Evolutionary conservation across 2,329 filamentous ascomycete genomes (phyloP).

Genomic region (Phyllosticta citriasiana): DNA sequence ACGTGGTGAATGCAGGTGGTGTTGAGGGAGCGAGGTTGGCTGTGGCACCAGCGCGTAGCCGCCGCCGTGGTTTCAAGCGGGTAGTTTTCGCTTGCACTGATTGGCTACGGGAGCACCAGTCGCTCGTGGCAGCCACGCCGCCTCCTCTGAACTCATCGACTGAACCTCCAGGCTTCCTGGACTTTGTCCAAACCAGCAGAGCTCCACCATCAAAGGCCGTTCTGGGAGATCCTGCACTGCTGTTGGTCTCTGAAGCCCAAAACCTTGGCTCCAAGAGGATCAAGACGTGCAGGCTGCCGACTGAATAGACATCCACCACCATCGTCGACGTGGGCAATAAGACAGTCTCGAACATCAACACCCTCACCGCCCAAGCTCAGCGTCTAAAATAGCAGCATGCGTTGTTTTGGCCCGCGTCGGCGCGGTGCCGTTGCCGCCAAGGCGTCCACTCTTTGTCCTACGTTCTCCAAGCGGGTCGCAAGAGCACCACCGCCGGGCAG

Average conservation of each 20-base stretch:
- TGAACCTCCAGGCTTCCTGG: background rate
- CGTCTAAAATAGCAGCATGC: background rate
- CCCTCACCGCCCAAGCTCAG: background rate
- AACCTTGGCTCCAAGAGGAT: background rate
- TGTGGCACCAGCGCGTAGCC: conserved; percentile 2
- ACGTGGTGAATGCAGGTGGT: conserved; percentile 1
- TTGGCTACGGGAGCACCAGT: background rate
- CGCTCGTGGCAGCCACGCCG: background rate
- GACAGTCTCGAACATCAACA: background rate
- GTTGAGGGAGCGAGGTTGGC: background rate
- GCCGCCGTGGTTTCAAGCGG: conserved; percentile 3
- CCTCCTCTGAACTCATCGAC: background rate
- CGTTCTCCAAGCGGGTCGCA: conserved; percentile 4
- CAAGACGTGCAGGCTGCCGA: background rate
- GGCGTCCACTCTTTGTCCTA: conserved; percentile 1
- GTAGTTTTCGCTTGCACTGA: background rate
- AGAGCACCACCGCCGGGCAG: background rate
- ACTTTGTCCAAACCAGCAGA: background rate
- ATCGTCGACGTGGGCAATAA: background rate
- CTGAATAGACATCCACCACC: conserved; percentile 1
- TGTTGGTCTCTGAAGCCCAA: background rate
- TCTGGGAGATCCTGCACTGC: background rate
- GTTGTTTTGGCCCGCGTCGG: background rate
- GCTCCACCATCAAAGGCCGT: background rate
- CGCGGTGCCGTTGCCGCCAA: background rate